Conservation (phyloP, 2,329 filamentous ascomycete genomes). For the Botrytis fragariae region DNA sequence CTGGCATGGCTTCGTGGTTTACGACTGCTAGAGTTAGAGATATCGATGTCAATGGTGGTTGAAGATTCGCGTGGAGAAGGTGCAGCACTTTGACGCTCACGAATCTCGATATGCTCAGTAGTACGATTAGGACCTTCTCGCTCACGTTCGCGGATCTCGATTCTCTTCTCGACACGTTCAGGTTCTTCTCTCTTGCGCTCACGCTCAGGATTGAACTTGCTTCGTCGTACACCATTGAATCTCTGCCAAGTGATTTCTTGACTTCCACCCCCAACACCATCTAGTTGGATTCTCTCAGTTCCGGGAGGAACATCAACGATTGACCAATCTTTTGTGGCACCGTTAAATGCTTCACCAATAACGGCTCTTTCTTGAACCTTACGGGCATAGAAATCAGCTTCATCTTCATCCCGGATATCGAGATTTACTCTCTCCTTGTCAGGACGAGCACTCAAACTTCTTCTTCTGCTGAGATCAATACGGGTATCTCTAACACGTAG, state of each 20-base stretch:
- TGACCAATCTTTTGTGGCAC: constrained; percentile 73
- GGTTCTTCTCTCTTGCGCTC: constrained; percentile 41
- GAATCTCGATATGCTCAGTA: constrained; percentile 28
- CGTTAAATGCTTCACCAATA: constrained; percentile 71
- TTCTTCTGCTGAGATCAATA: constrained; percentile 30
- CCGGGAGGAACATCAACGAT: constrained; percentile 83
- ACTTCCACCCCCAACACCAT: constrained; percentile 70
- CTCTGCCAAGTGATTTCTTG: constrained; percentile 77
- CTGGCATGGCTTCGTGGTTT: constrained; percentile 9
- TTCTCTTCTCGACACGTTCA: constrained; percentile 19
- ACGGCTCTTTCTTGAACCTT: constrained; percentile 67
- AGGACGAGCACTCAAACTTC: constrained; percentile 34
- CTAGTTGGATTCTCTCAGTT: constrained; percentile 78
- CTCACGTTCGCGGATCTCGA: constrained; percentile 15
- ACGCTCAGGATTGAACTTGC: constrained; percentile 70
- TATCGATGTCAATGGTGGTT: constrained; percentile 36
- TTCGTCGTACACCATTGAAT: constrained; percentile 73
- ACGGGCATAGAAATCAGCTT: constrained; percentile 62
- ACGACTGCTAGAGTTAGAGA: constrained; percentile 28
- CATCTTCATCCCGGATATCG: constrained; percentile 42
- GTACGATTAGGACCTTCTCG: constrained; percentile 19
- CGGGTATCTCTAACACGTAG: constrained; percentile 40
- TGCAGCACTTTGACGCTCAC: constrained; percentile 27
- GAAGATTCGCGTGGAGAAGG: constrained; percentile 23
- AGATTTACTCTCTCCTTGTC: constrained; percentile 28